These are phyloP conservation scores for Tylopilus rubrobrunneus DNA, from an alignment of 768 basidiomycete genomes.

Conservation along the genomic window DNA sequence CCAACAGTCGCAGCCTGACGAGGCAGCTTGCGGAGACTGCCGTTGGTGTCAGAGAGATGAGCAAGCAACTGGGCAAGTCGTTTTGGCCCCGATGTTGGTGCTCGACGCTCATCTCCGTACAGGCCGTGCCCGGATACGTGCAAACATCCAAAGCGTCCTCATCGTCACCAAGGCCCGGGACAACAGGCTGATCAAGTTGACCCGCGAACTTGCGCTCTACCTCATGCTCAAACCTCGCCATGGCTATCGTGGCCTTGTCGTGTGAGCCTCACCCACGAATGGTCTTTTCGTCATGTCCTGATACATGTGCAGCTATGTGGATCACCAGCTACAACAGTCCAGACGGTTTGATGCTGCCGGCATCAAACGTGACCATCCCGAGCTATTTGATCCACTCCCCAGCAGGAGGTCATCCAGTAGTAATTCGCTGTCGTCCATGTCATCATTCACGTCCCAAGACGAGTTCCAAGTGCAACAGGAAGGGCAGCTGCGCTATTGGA, in stretches of 20 bases:
- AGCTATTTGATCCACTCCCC: constrained; percentile 78
- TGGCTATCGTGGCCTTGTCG: constrained; percentile 75
- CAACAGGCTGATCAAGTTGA: constrained; percentile 93
- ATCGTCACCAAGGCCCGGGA: constrained; percentile 98
- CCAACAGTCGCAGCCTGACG: constrained; percentile 75
- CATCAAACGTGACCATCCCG: constrained; percentile 80
- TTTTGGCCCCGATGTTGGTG: constrained; percentile 1
- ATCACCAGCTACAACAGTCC: constrained; percentile 83
- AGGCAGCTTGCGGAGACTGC: constrained; percentile 95
- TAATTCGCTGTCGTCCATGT: constrained; percentile 55
- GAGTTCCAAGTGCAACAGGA: constrained; percentile 47
- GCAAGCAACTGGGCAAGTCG: constrained; percentile 87
- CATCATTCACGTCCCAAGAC: constrained; percentile 42
- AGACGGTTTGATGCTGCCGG: constrained; percentile 93
- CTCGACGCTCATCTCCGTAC: constrained; percentile 11
- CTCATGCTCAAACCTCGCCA: constrained; percentile 84
- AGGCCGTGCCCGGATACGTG: constrained; percentile 91
- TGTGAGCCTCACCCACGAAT: constrained; percentile 47
- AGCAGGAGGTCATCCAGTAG: constrained; percentile 70
- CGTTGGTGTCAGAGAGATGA: constrained; percentile 96
- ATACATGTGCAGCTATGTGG: constrained; percentile 71
- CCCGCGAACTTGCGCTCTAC: constrained; percentile 89
- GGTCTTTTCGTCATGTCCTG: constrained; percentile 6
- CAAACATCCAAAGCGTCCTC: constrained; percentile 88
- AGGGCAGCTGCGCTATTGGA: constrained; percentile 97